A percentile compares a stretch with the other conserved stretches of the same genome.
Evolutionary conservation across 2,329 filamentous ascomycete species (phyloP).

Genomic region (Coleophoma eucalyptorum): DNA sequence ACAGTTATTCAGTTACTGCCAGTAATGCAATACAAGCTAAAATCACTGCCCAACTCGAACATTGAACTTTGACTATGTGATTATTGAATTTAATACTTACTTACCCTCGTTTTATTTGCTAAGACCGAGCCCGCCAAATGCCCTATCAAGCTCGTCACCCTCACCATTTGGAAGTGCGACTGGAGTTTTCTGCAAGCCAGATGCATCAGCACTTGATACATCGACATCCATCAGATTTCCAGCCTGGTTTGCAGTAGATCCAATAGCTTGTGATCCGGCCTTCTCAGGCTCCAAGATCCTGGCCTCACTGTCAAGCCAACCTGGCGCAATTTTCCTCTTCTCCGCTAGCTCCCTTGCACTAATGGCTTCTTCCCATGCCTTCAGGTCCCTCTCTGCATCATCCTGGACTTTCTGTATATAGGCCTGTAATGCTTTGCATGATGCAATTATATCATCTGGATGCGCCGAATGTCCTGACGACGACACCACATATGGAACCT

Average conservation of each 20-base stretch:
- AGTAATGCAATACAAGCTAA: too few species aligned
- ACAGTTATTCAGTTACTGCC: neutral
- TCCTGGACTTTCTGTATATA: slow-evolving; percentile 68
- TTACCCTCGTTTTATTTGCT: slow-evolving; percentile 12
- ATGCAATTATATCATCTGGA: slow-evolving; percentile 79
- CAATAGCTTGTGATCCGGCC: slow-evolving; percentile 5
- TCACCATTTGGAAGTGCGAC: slow-evolving; percentile 38
- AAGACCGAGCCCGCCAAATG: slow-evolving; percentile 43
- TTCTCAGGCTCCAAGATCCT: slow-evolving; percentile 65
- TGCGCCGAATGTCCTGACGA: slow-evolving; percentile 77
- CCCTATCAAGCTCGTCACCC: slow-evolving; percentile 48
- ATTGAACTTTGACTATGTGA: too few species aligned
- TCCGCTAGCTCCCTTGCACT: slow-evolving; percentile 66
- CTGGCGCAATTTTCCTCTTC: slow-evolving; percentile 75
- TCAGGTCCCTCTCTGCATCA: slow-evolving; percentile 64
- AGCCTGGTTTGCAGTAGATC: neutral
- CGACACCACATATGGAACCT: slow-evolving; percentile 72
- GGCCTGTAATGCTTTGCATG: slow-evolving; percentile 72
- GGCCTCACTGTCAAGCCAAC: slow-evolving; percentile 74
- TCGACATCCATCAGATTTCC: slow-evolving; percentile 26
- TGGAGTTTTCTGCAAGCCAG: slow-evolving; percentile 24
- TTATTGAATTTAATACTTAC: too few species aligned
- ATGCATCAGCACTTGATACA: slow-evolving; percentile 25
- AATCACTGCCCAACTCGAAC: too few species aligned
- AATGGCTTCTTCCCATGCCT: slow-evolving; percentile 66